These are phyloP conservation scores for Laetiporus sulphureus DNA, from an alignment of 1,284 basidiomycete species.

Conservation along the genomic window DNA sequence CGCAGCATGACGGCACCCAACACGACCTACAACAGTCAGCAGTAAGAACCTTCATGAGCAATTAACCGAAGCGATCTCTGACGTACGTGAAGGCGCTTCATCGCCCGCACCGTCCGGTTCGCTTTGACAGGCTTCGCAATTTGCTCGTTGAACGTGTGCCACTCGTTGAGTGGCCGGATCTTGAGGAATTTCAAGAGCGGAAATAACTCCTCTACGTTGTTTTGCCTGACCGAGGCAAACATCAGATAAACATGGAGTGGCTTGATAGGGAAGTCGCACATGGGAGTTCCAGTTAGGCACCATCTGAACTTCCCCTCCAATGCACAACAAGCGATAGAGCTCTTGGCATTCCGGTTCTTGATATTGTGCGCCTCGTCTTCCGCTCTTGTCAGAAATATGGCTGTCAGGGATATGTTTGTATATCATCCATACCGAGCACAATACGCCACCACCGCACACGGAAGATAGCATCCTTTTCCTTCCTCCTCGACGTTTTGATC, in stretches of 20 bases:
- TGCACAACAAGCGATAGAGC: slow-evolving; percentile 75
- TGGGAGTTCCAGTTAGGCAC: slow-evolving; percentile 88
- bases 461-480: slow-evolving; percentile 67
- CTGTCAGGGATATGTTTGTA: no score
- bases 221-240: no score
- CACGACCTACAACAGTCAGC: slow-evolving; percentile 48
- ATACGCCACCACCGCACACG: slow-evolving; percentile 80
- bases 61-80: background rate
- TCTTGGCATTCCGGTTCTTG: slow-evolving; percentile 87
- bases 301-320: slow-evolving; percentile 79
- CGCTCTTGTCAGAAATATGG: no score
- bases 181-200: slow-evolving; percentile 87
- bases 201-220: slow-evolving; percentile 86
- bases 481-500: slow-evolving; percentile 36
- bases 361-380: slow-evolving; percentile 98
- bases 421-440: slow-evolving; percentile 63
- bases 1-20: slow-evolving; percentile 88
- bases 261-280: slow-evolving; percentile 43
- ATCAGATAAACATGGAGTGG: no score
- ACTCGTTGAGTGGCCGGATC: slow-evolving; percentile 79
- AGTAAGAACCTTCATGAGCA: background rate
- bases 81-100: slow-evolving; percentile 77
- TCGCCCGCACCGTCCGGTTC: slow-evolving; percentile 63
- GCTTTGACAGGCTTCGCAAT: slow-evolving; percentile 79
- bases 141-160: slow-evolving; percentile 70